Base-by-base conservation (phyloP, 2,329 filamentous ascomycete genomes). In the Zalaria sp. region DNA sequence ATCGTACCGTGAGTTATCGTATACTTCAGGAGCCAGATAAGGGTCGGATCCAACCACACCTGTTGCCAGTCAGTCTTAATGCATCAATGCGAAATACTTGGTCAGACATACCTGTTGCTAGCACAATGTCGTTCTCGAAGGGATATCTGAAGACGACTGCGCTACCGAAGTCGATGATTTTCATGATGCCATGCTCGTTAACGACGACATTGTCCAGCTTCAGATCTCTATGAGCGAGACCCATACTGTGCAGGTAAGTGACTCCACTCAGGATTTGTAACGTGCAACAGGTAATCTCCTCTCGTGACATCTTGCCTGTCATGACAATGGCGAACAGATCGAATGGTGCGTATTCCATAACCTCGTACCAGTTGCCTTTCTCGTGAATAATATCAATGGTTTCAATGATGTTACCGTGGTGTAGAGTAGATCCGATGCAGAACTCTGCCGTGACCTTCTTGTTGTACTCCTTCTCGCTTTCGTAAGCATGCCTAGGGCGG, bases 401-500 rank as follows among this genome's bases (percentile, higher is more conserved):
- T 61, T 98, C 91, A 53, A 98, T 96, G 51, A 98, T 87, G 58
- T 98, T 98, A 53, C 91, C 89, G 55, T 98, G 91, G 55, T 96
- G 91, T 32, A 98, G 69, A 0, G 91, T 95, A 3, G 89, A 96
- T 8, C 91, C 91, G 51, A 98, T 89, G 58, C 91, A 98, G 61
- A 98, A 98, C 57, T 98, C 91, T 2, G 91, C 89, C 1, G 91
- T 98, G 37, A 98, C 79, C 60, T 98, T 98, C 64, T 98, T 98
- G 51, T 87, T 85, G 56, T 98, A 98, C 51, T 96, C 91, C 54
- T 84, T 86, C 57, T 95, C 83, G 1, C 81, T 85, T 63, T 98
- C 91, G 63, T 95, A 94, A 0, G 83, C 79, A 62, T 98, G 89
- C 29, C 86, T 78, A 42, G 89, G 79, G 41, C 91, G 73, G 64